A percentile compares a stretch with the other conserved stretches of the same genome.
phyloP scores from a whole-genome alignment of 352 stramenopile genomes.

The Pythium vanterpoolii region DNA sequence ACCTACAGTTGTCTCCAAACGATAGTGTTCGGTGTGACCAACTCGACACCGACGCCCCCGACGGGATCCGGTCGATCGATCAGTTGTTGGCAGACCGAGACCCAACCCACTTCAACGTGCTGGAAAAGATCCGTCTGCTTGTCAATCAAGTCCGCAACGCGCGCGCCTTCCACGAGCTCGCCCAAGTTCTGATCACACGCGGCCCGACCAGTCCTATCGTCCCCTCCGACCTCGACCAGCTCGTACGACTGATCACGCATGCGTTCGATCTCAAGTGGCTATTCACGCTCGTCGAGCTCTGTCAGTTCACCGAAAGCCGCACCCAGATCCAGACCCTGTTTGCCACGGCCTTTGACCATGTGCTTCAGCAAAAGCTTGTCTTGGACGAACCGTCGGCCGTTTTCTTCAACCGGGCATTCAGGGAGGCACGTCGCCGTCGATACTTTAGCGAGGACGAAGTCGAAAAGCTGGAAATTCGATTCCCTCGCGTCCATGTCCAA shows the following conservation, averaged over 20 bases:
- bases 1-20: not conserved
- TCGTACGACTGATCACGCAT: not conserved
- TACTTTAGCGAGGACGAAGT: not conserved
- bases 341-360: not conserved
- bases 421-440: not conserved
- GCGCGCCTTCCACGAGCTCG: not conserved
- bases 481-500: not conserved
- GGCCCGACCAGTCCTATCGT: not conserved
- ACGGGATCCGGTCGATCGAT: not conserved
- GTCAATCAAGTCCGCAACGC: not conserved
- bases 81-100: not conserved
- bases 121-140: not conserved
- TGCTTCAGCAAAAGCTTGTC: not conserved
- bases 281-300: not conserved
- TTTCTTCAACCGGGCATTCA: not conserved
- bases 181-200: not conserved
- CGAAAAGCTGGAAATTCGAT: not conserved
- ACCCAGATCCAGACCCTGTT: not conserved
- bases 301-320: not conserved
- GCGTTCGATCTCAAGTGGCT: conserved; percentile 1
- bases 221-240: not conserved
- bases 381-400: not conserved
- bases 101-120: not conserved
- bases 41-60: not conserved
- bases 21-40: not conserved